Evolutionary conservation across 1,284 basidiomycete genomes (phyloP).

Genomic region (Papiliotrema nemorosa): DNA sequence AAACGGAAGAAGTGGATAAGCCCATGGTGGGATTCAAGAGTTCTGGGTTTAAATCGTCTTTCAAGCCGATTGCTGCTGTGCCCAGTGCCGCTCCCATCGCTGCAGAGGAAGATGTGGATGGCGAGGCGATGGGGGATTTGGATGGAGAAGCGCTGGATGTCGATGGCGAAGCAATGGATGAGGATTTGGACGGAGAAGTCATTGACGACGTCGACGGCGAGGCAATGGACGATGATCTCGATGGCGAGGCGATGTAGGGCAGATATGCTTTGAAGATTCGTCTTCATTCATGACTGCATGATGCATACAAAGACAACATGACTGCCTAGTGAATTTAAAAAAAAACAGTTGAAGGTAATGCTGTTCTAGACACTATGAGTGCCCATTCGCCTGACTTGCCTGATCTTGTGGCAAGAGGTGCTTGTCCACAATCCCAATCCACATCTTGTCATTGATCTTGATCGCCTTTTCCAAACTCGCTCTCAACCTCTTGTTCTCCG

Average conservation of each 20-base stretch:
- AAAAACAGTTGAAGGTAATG: no score
- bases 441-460: slow-evolving; percentile 82
- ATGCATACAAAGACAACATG: background rate
- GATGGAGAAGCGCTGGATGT: slow-evolving; percentile 41
- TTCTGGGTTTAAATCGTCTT: slow-evolving; percentile 56
- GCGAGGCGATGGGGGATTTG: slow-evolving; percentile 24
- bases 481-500: slow-evolving; percentile 62
- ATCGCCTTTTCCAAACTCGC: slow-evolving; percentile 74
- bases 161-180: slow-evolving; percentile 36
- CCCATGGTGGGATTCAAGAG: slow-evolving; percentile 67
- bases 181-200: slow-evolving; percentile 49
- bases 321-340: no score
- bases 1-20: slow-evolving; percentile 5
- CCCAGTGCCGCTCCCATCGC: slow-evolving; percentile 23
- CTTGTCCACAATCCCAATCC: slow-evolving; percentile 63
- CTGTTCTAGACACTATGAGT: no score
- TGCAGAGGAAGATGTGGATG: slow-evolving; percentile 42
- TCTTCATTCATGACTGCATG: background rate
- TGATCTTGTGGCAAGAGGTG: slow-evolving; percentile 14
- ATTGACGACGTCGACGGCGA: slow-evolving; percentile 48
- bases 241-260: slow-evolving; percentile 47
- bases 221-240: slow-evolving; percentile 37
- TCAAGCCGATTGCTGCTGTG: slow-evolving; percentile 37
- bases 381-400: background rate
- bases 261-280: background rate